These are phyloP conservation scores for Scleromitrula shiraiana DNA, from an alignment of 2,329 filamentous ascomycete genomes.

Conservation along the genomic window DNA sequence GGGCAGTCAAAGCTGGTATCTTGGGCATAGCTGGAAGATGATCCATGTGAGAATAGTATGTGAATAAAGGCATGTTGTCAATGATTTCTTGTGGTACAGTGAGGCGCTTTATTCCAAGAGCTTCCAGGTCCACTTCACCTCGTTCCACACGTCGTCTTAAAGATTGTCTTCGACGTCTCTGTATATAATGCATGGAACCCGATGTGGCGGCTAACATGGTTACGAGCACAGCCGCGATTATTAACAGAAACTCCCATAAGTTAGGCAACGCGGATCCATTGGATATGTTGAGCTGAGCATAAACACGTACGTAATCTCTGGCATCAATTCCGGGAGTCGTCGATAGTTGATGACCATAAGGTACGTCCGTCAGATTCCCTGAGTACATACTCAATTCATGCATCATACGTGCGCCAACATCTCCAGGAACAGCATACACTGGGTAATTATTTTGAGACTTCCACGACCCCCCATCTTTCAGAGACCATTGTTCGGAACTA, in stretches of 20 bases:
- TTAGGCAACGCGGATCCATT: slow-evolving; percentile 49
- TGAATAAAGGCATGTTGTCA: slow-evolving; percentile 68
- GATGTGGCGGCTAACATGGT: slow-evolving; percentile 60
- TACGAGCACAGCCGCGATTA: slow-evolving; percentile 64
- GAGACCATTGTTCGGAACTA: slow-evolving; percentile 59
- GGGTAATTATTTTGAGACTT: slow-evolving; percentile 63
- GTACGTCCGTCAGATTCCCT: slow-evolving; percentile 58
- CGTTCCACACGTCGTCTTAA: slow-evolving; percentile 63
- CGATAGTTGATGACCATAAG: slow-evolving; percentile 49
- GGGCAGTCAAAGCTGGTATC: neutral
- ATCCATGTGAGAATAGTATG: slow-evolving; percentile 52
- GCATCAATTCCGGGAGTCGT: slow-evolving; percentile 46
- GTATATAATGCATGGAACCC: slow-evolving; percentile 67
- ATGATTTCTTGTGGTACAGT: slow-evolving; percentile 67
- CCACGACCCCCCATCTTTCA: slow-evolving; percentile 66
- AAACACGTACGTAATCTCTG: slow-evolving; percentile 53
- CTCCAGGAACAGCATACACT: slow-evolving; percentile 71
- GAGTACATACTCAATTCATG: slow-evolving; percentile 67
- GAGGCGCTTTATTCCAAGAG: slow-evolving; percentile 73
- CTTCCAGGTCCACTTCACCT: slow-evolving; percentile 81
- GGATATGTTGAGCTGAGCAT: slow-evolving; percentile 44
- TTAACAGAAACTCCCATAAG: slow-evolving; percentile 72
- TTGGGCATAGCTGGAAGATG: slow-evolving; percentile 33
- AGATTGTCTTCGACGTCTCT: slow-evolving; percentile 59
- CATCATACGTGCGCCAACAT: slow-evolving; percentile 61